Evolutionary conservation across 2,329 filamentous ascomycete genomes (phyloP).

Genomic region (Pezicula radicicola): DNA sequence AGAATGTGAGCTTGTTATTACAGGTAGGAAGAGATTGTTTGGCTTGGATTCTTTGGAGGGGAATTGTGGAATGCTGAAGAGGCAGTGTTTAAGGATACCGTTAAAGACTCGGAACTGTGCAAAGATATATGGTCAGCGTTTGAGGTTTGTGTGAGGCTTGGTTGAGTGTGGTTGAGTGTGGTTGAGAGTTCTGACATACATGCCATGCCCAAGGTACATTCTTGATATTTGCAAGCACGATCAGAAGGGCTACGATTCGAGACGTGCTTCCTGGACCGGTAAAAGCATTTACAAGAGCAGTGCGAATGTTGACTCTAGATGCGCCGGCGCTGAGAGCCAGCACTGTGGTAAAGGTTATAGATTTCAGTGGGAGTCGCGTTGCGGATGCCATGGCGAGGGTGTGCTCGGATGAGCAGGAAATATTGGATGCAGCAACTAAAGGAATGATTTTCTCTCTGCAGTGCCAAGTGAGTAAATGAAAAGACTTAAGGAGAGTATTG

Average conservation of each 20-base stretch:
- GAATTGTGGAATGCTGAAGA: constrained; percentile 36
- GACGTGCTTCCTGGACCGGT: constrained; percentile 28
- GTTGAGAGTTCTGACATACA: constrained; percentile 35
- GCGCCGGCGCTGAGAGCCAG: constrained; percentile 15
- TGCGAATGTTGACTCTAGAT: constrained; percentile 19
- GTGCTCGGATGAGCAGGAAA: too few species aligned
- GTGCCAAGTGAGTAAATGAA: too few species aligned
- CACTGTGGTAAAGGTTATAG: constrained; percentile 18
- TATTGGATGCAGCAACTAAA: too few species aligned
- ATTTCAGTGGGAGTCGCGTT: constrained; percentile 23
- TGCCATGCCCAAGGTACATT: constrained; percentile 58
- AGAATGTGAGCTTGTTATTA: constrained; percentile 56
- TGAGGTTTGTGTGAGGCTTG: background rate
- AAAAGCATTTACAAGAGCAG: constrained; percentile 16
- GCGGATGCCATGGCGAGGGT: constrained; percentile 25
- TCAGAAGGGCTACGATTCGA: constrained; percentile 27
- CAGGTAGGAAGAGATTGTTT: constrained; percentile 54
- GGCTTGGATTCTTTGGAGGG: constrained; percentile 22
- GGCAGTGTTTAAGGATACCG: constrained; percentile 40
- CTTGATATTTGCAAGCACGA: constrained; percentile 52
- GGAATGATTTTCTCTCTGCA: too few species aligned
- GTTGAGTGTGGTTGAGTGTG: background rate
- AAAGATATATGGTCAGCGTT: background rate
- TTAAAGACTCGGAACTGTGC: constrained; percentile 44
- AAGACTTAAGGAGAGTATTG: too few species aligned